These are phyloP conservation scores for Heracleum sosnowskyi DNA, from an alignment of 129 eudicot genomes.

Conservation along the genomic window DNA sequence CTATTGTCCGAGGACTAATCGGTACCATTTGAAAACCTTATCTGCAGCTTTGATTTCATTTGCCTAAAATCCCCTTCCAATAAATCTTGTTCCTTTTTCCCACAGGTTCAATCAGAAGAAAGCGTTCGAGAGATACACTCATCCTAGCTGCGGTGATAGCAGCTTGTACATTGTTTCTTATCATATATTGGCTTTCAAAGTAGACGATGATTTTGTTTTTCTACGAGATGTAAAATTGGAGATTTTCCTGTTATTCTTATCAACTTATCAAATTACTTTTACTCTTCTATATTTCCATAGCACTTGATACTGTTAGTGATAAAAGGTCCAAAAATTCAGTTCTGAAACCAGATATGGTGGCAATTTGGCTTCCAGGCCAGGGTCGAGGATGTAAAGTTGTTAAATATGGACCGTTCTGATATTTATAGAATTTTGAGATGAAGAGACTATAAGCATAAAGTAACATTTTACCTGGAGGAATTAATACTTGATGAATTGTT, in stretches of 20 bases:
- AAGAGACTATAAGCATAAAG: neutral
- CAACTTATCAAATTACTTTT: neutral
- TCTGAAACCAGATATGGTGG: neutral
- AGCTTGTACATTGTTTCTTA: slow-evolving; percentile 87
- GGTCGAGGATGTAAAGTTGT: neutral
- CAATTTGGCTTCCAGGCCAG: neutral
- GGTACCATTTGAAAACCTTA: slow-evolving; percentile 35
- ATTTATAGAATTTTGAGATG: neutral
- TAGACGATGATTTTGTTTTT: slow-evolving; percentile 27
- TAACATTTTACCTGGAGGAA: neutral
- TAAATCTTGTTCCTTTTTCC: slow-evolving; percentile 10
- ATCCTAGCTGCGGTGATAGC: slow-evolving; percentile 87
- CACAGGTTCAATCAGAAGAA: slow-evolving; percentile 83
- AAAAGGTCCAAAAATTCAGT: neutral
- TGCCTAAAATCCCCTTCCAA: neutral
- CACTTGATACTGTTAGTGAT: neutral
- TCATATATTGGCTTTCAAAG: slow-evolving; percentile 90
- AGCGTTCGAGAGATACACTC: slow-evolving; percentile 82
- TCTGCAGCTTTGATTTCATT: slow-evolving; percentile 1
- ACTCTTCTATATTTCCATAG: neutral
- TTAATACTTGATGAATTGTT: too few relatives aligned
- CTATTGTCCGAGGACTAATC: slow-evolving; percentile 80
- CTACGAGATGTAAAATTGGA: slow-evolving; percentile 8
- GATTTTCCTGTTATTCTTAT: neutral
- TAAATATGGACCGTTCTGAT: neutral